Evolutionary conservation across 805 yeast genomes (phyloP).

Genomic region (Metschnikowia baotianmanensis): DNA sequence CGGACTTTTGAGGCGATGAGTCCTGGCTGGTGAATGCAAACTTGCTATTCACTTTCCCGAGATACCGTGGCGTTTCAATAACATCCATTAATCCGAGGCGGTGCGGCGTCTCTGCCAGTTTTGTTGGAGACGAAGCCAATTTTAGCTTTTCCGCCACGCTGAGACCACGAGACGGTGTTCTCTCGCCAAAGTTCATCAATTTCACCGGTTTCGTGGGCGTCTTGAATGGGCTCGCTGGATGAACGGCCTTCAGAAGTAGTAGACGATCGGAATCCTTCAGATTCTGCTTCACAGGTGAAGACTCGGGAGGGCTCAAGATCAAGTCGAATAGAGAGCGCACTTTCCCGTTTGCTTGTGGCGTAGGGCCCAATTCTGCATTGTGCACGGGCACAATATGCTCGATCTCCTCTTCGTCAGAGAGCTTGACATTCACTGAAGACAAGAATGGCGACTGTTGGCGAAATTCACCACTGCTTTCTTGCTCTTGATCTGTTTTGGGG

Average conservation of each 20-base stretch:
- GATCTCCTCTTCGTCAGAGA: constrained; percentile 17
- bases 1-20: constrained; percentile 7
- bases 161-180: constrained; percentile 17
- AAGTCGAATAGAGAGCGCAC: constrained; percentile 72
- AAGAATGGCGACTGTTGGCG: background rate
- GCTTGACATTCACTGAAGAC: constrained; percentile 5
- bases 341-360: constrained; percentile 81
- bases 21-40: constrained; percentile 14
- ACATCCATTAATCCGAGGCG: background rate
- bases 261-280: background rate
- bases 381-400: constrained; percentile 8
- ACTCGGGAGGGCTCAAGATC: constrained; percentile 41
- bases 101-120: background rate
- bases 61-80: constrained; percentile 16
- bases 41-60: constrained; percentile 16
- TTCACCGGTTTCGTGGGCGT: constrained; percentile 33
- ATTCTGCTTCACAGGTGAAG: constrained; percentile 34
- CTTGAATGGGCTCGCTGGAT: constrained; percentile 24
- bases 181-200: constrained; percentile 14
- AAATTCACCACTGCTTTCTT: constrained; percentile 5
- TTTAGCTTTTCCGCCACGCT: constrained; percentile 12
- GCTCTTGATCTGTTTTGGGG: background rate
- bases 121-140: constrained; percentile 12
- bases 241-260: background rate
- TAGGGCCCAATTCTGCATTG: constrained; percentile 66